Evolutionary conservation across 305 asterid genomes (phyloP).

Genomic region (Rubia balearica): DNA sequence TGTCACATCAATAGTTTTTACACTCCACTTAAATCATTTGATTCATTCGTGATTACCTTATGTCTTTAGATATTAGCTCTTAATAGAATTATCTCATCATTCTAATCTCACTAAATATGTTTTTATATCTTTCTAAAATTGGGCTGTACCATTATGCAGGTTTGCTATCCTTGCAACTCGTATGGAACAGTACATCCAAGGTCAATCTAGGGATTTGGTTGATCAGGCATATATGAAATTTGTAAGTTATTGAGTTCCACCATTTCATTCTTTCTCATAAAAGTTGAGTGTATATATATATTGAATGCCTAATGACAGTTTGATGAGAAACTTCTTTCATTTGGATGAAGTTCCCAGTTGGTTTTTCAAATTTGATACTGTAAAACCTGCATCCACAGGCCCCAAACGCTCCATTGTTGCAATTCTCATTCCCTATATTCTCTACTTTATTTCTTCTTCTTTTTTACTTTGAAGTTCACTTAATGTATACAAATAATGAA

Average conservation of each 20-base stretch:
- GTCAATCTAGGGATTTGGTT: slow-evolving; percentile 97
- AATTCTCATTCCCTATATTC: slow-evolving; percentile 1
- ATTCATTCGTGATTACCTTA: background rate
- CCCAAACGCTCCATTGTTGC: background rate
- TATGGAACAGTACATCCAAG: slow-evolving; percentile 99
- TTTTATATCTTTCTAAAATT: background rate
- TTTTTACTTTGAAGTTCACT: background rate
- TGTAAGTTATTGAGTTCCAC: slow-evolving; percentile 44
- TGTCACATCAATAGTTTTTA: background rate
- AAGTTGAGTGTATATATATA: no score
- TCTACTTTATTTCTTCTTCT: slow-evolving; percentile 3
- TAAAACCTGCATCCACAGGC: background rate
- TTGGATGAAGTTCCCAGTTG: background rate
- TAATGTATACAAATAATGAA: no score
- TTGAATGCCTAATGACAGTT: background rate
- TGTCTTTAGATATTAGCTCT: background rate
- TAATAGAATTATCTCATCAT: background rate
- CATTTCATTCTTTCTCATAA: slow-evolving; percentile 15
- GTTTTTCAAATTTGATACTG: background rate
- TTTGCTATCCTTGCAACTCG: slow-evolving; percentile 96
- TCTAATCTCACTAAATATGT: background rate
- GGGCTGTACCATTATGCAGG: slow-evolving; percentile 26
- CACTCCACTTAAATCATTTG: background rate
- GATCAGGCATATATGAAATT: slow-evolving; percentile 91
- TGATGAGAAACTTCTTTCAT: background rate